Conservation (phyloP, 164 flowering plant species). For the Aristolochia californica region DNA sequence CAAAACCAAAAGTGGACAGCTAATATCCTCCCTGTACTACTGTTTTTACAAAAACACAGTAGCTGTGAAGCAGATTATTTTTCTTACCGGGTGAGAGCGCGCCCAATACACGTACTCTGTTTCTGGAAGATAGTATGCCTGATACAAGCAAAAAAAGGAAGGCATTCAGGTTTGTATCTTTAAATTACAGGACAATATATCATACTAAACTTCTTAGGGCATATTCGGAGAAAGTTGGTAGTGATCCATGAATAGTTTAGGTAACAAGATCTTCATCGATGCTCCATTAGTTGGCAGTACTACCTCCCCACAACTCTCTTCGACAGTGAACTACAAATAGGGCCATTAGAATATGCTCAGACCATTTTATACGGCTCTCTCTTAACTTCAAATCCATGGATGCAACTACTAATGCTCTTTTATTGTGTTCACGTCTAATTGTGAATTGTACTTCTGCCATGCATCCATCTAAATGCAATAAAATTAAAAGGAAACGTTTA, state of each 20-base stretch:
- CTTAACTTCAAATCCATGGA: too few species aligned
- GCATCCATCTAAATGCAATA: too few species aligned
- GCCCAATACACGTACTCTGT: conserved; percentile 96
- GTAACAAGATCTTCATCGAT: neutral
- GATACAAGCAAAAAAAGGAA: conserved; percentile 5
- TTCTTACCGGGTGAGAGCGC: conserved; percentile 75
- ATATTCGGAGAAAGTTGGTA: neutral
- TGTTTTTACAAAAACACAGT: neutral
- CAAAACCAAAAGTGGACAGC: neutral
- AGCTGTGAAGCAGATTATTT: neutral
- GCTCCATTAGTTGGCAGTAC: too few species aligned
- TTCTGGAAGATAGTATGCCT: conserved; percentile 98
- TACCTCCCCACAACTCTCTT: too few species aligned
- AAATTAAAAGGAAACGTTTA: too few species aligned
- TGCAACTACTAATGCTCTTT: too few species aligned
- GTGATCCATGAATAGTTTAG: neutral
- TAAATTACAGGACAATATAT: neutral
- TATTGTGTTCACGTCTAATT: too few species aligned
- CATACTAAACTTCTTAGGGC: neutral
- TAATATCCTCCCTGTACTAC: neutral
- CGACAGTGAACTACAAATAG: too few species aligned
- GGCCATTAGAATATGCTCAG: too few species aligned
- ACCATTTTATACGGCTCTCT: too few species aligned
- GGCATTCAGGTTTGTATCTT: neutral
- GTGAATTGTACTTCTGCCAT: too few species aligned